Conservation (phyloP, 2,329 filamentous ascomycete species). For the Curvularia sp. region DNA sequence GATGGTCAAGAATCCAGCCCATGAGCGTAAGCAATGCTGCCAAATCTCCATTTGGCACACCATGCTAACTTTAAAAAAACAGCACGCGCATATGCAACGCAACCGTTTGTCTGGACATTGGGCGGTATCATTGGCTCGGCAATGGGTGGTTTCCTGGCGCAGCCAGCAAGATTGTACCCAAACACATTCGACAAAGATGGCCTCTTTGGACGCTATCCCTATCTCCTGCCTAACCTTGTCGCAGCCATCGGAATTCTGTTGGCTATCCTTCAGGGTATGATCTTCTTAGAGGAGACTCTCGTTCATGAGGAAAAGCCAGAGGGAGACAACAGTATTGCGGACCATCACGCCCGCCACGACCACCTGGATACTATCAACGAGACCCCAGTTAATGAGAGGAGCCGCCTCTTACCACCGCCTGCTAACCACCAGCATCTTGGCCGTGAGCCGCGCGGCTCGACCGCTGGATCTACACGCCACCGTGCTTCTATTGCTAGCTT, state of each 20-base stretch:
- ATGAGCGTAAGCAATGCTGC: slow-evolving; percentile 72
- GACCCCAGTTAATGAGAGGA: slow-evolving; percentile 68
- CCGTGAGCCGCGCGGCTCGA: slow-evolving; percentile 45
- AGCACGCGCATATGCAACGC: slow-evolving; percentile 86
- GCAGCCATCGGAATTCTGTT: slow-evolving; percentile 77
- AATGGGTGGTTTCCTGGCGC: slow-evolving; percentile 86
- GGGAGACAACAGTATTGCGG: slow-evolving; percentile 44
- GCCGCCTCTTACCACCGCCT: slow-evolving; percentile 59
- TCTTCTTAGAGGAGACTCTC: slow-evolving; percentile 81
- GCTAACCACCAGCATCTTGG: slow-evolving; percentile 58
- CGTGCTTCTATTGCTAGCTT: slow-evolving; percentile 38
- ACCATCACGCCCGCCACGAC: slow-evolving; percentile 50
- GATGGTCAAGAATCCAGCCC: slow-evolving; percentile 83
- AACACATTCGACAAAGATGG: slow-evolving; percentile 69
- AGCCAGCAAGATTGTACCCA: slow-evolving; percentile 79
- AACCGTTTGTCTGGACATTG: slow-evolving; percentile 93
- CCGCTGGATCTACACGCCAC: slow-evolving; percentile 35
- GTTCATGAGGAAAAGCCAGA: slow-evolving; percentile 44
- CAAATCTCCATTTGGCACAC: neutral
- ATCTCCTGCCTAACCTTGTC: slow-evolving; percentile 86
- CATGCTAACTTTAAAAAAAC: slow-evolving; percentile 21
- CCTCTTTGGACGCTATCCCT: slow-evolving; percentile 81
- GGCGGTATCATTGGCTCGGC: slow-evolving; percentile 86
- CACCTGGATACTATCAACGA: slow-evolving; percentile 75
- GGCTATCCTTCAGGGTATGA: slow-evolving; percentile 79